Conservation (phyloP, 179 eudicot species). For the Beta lomatogona region DNA sequence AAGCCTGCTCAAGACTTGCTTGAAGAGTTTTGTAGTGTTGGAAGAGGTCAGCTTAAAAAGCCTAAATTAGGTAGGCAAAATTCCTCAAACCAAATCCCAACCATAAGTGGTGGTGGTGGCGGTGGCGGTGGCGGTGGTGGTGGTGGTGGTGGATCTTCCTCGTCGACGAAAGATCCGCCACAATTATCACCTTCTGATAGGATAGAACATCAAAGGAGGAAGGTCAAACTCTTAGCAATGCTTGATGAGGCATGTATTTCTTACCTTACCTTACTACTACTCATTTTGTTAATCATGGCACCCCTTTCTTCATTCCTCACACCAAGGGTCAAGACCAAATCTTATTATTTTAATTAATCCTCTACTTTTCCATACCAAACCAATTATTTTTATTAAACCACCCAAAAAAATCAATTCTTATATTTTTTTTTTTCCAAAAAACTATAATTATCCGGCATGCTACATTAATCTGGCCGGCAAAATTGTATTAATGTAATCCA, state of each 20-base stretch:
- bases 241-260: slow-evolving; percentile 84
- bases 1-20: slow-evolving; percentile 82
- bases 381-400: slow-evolving; percentile 17
- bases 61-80: slow-evolving; percentile 39
- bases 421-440: neutral
- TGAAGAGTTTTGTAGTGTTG: slow-evolving; percentile 94
- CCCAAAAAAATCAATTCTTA: neutral
- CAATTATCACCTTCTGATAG: slow-evolving; percentile 79
- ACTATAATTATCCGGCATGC: slow-evolving; percentile 16
- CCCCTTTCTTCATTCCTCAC: neutral
- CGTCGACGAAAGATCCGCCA: slow-evolving; percentile 57
- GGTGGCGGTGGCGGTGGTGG: slow-evolving; percentile 43
- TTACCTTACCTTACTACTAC: neutral
- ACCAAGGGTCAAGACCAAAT: slow-evolving; percentile 48
- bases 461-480: slow-evolving; percentile 19
- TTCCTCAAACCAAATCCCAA: slow-evolving; percentile 45
- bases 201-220: slow-evolving; percentile 91
- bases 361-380: slow-evolving; percentile 37
- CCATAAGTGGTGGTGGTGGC: slow-evolving; percentile 32
- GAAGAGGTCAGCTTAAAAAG: slow-evolving; percentile 71
- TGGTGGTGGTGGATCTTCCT: slow-evolving; percentile 42
- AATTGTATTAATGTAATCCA: slow-evolving; percentile 19
- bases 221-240: slow-evolving; percentile 93
- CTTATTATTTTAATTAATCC: slow-evolving; percentile 21
- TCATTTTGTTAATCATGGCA: slow-evolving; percentile 25